Conservation (phyloP, 2,329 filamentous ascomycete species). For the Trichophyton equinum region DNA sequence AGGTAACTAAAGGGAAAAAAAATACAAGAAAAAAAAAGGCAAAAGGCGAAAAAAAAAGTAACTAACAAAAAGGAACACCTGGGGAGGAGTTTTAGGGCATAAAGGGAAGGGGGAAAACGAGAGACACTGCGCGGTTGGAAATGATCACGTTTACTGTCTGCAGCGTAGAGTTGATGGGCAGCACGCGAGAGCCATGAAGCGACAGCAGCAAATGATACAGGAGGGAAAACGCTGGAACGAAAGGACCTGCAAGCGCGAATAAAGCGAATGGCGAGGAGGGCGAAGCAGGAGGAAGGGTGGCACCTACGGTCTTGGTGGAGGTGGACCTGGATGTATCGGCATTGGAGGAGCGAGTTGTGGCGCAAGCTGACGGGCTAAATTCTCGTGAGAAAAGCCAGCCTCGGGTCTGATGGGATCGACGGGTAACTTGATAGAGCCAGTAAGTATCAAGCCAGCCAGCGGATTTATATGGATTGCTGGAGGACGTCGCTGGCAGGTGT, state of each 20-base stretch:
- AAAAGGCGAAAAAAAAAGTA: background rate
- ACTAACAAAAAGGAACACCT: too few species aligned
- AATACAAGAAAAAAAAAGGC: background rate
- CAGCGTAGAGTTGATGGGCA: background rate
- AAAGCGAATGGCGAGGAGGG: slow-evolving; percentile 3
- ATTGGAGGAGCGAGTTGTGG: slow-evolving; percentile 3
- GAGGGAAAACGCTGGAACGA: slow-evolving; percentile 1
- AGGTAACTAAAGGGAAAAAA: background rate
- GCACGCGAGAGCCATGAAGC: background rate
- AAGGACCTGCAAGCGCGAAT: background rate
- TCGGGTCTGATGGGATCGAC: slow-evolving; percentile 1
- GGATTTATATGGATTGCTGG: background rate
- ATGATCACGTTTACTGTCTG: slow-evolving; percentile 1
- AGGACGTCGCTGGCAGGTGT: background rate
- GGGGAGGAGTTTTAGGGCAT: background rate
- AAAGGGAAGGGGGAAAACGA: background rate
- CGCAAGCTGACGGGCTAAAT: slow-evolving; percentile 7
- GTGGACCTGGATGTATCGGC: slow-evolving; percentile 4
- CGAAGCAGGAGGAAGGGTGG: slow-evolving; percentile 3
- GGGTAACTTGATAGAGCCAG: background rate
- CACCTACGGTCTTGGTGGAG: background rate
- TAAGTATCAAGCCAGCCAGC: background rate
- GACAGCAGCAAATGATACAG: background rate
- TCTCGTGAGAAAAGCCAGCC: background rate
- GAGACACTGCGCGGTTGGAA: background rate